Evolutionary conservation across 306 rosid species (phyloP).

Genomic region (Pterocarpus macrocarpus): DNA sequence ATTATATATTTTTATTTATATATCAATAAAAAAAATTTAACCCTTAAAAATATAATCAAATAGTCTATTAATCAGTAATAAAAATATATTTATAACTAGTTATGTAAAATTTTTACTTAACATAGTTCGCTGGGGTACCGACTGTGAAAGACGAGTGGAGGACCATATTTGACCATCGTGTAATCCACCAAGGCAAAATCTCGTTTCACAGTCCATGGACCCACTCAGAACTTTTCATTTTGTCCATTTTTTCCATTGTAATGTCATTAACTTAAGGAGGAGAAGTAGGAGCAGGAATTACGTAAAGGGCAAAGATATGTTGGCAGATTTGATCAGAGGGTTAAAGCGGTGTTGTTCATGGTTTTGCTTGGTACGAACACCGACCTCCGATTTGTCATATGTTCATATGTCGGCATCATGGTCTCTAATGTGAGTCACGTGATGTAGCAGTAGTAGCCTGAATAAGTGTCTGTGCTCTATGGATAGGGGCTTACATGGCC

Average conservation of each 20-base stretch:
- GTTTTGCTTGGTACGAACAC: slow-evolving; percentile 28
- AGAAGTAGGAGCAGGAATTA: slow-evolving; percentile 13
- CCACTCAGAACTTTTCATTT: neutral
- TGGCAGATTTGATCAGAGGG: slow-evolving; percentile 34
- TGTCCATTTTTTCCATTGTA: neutral
- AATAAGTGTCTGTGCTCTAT: slow-evolving; percentile 1
- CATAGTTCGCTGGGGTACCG: neutral
- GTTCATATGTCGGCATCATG: slow-evolving; percentile 24
- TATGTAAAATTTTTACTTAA: too few relatives aligned
- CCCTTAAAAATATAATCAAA: too few relatives aligned
- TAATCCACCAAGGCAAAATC: neutral
- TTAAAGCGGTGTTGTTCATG: slow-evolving; percentile 21
- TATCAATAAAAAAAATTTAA: too few relatives aligned
- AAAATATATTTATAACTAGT: too few relatives aligned
- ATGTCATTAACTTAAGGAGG: neutral
- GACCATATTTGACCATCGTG: slow-evolving; percentile 20
- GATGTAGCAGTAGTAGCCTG: slow-evolving; percentile 4
- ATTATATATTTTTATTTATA: too few relatives aligned
- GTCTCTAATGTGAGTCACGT: slow-evolving; percentile 19
- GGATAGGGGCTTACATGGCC: neutral
- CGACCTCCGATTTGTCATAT: slow-evolving; percentile 43
- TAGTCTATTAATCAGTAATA: too few relatives aligned
- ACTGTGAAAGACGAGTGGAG: neutral
- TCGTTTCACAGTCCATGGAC: slow-evolving; percentile 2
- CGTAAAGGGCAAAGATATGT: slow-evolving; percentile 38